phyloP scores from a whole-genome alignment of 331 rosid genomes.

The Erythrophleum ivorense region DNA sequence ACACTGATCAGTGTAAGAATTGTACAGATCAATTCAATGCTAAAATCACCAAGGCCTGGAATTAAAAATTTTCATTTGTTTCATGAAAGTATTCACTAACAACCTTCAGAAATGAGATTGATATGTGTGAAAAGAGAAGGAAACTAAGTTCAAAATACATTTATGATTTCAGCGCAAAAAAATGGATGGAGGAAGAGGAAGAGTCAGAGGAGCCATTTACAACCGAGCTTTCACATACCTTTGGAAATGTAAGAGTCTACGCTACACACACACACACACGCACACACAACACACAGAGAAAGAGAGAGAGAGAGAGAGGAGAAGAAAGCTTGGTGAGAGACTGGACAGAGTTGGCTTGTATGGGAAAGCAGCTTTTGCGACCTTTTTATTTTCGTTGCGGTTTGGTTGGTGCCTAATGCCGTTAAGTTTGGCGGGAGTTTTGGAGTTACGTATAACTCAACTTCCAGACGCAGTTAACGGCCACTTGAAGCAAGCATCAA shows the following conservation, averaged over 20 bases:
- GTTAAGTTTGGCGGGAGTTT: slow-evolving; percentile 40
- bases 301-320: background rate
- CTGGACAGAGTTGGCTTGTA: slow-evolving; percentile 36
- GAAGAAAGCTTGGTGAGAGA: background rate
- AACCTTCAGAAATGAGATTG: background rate
- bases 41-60: background rate
- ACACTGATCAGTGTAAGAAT: background rate
- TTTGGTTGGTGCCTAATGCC: slow-evolving; percentile 63
- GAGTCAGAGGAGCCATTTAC: background rate
- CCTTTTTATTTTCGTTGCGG: slow-evolving; percentile 54
- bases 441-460: slow-evolving; percentile 33
- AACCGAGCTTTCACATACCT: slow-evolving; percentile 30
- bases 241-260: background rate
- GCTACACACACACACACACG: too few species aligned
- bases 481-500: slow-evolving; percentile 49
- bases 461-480: slow-evolving; percentile 45
- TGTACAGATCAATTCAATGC: background rate
- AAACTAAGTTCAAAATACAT: background rate
- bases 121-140: background rate
- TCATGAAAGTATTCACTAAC: background rate
- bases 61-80: too few species aligned
- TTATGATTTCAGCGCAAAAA: background rate
- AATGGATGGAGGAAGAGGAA: background rate
- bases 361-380: slow-evolving; percentile 40
- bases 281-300: too few species aligned